Conservation (phyloP, 306 rosid species). For the apple (Malus domestica) region ASM211411v1 NC_041803.1:29893501-29894000, state of each 20-base stretch:
- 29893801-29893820: constrained; percentile 63
- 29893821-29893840: constrained; percentile 57
- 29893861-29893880: constrained; percentile 59
- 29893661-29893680: constrained; percentile 53
- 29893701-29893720: constrained; percentile 61
- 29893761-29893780: constrained; percentile 48
- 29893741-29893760: constrained; percentile 60
- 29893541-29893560: not conserved
- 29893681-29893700: constrained; percentile 77
- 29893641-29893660: constrained; percentile 59
- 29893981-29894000: not conserved
- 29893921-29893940: not conserved
- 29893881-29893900: constrained; percentile 25
- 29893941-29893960: not conserved
- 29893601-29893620: constrained; percentile 59
- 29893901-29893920: constrained; percentile 28
- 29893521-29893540: not conserved
- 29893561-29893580: not conserved
- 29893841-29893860: constrained; percentile 64
- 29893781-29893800: constrained; percentile 54
- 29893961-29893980: not conserved
- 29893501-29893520: not conserved
- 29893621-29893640: constrained; percentile 59
- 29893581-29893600: constrained; percentile 7
- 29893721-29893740: constrained; percentile 59